phyloP scores from a whole-genome alignment of 2,329 filamentous ascomycete genomes.

The Epichloe uncinata region DNA sequence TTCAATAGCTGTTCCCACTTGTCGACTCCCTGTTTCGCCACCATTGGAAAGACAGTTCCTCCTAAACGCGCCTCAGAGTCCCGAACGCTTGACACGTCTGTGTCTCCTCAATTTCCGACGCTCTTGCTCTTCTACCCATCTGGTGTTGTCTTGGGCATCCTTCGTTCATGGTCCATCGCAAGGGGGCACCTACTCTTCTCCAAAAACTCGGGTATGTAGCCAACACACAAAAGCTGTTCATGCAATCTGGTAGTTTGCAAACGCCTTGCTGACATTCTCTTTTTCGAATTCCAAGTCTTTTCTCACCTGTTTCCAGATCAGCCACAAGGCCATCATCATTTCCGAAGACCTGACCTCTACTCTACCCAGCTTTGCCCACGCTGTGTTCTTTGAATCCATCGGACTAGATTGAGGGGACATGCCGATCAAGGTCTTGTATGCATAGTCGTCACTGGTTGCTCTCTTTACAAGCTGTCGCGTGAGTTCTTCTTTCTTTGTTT shows the following conservation, averaged over 20 bases:
- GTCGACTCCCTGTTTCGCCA: neutral
- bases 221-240: neutral
- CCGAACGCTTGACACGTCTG: neutral
- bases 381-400: conserved; percentile 3
- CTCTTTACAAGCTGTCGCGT: conserved; percentile 16
- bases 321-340: conserved; percentile 6
- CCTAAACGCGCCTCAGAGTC: neutral
- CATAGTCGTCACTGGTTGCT: conserved; percentile 24
- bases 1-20: neutral
- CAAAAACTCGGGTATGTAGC: neutral
- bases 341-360: conserved; percentile 3
- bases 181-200: conserved; percentile 2
- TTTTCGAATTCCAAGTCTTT: conserved; percentile 3
- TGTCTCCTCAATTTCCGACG: neutral
- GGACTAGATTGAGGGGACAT: conserved; percentile 10
- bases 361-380: conserved; percentile 6
- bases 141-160: neutral
- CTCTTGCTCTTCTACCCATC: conserved; percentile 1
- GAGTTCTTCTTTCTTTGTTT: conserved; percentile 13
- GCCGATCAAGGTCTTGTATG: conserved; percentile 21
- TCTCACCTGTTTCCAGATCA: conserved; percentile 2
- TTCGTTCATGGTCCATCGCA: neutral
- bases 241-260: neutral
- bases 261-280: conserved; percentile 1
- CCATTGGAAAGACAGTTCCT: neutral